Evolutionary conservation across 139 green algal genomes (phyloP).

Genomic region (Auxenochlorella pyrenoidosa): DNA sequence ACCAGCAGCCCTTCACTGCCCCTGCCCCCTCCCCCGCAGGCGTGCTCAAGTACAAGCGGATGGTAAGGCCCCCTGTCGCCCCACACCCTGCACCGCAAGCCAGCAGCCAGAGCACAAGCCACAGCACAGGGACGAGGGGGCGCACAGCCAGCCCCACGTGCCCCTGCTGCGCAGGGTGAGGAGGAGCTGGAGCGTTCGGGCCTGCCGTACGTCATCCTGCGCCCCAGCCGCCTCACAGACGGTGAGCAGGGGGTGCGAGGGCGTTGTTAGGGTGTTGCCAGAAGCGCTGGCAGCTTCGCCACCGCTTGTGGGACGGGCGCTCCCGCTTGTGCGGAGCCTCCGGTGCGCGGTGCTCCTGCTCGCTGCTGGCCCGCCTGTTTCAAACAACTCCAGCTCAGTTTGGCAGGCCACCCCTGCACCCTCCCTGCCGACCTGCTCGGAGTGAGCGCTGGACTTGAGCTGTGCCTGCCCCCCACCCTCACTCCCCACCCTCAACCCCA

Average conservation of each 20-base stretch:
- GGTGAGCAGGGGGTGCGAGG: constrained; percentile 2
- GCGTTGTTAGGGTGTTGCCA: too few relatives aligned
- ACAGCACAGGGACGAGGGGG: too few relatives aligned
- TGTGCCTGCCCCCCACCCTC: neutral
- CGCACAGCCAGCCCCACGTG: too few relatives aligned
- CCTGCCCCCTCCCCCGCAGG: constrained; percentile 51
- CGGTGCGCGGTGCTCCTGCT: too few relatives aligned
- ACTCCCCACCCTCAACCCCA: neutral
- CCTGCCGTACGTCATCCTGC: constrained; percentile 93
- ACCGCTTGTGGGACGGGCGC: too few relatives aligned
- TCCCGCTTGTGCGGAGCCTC: too few relatives aligned
- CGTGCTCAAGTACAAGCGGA: constrained; percentile 93
- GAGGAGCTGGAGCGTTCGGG: constrained; percentile 70
- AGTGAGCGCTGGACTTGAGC: too few relatives aligned
- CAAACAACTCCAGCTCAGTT: too few relatives aligned
- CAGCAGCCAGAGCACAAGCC: too few relatives aligned
- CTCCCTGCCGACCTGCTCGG: neutral
- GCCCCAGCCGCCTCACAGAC: constrained; percentile 92
- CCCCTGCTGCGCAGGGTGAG: constrained; percentile 57
- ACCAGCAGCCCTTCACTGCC: neutral
- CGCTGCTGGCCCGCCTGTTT: too few relatives aligned
- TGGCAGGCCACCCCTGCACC: neutral
- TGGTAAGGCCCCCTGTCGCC: neutral
- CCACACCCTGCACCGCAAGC: too few relatives aligned
- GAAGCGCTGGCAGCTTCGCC: too few relatives aligned